Base-by-base conservation (phyloP, 2,329 filamentous ascomycete species). In the Beauveria sp. region DNA sequence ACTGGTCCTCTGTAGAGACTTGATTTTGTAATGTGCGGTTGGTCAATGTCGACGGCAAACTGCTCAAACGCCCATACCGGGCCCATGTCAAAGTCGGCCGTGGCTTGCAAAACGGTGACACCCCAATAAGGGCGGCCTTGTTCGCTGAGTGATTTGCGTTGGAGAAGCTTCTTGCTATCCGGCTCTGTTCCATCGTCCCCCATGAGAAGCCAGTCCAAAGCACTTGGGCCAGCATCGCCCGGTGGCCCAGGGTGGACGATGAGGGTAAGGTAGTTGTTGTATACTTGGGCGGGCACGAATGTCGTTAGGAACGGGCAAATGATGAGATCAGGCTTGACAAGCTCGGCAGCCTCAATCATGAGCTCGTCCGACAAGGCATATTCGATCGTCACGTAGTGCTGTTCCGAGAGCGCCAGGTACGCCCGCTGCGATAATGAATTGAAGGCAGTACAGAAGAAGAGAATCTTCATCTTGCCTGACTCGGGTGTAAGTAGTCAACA, bases 361-460 rank as follows among this genome's bases (percentile, higher is more conserved):
- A 67, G 63, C 20, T 66, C 62, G 16, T 69, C 65, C 1, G 70
- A 71, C 40, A 72, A 63, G 30, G 71, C 75, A 68, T 74, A 77
- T 62, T 77, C 75, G 61, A 77, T 70, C 4, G 73, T 73, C 62
- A 77, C 68, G 26, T 72, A 68, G 61, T 77, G 75, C 9, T 68
- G 67, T 42, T 68, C 64, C 2, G 71, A 71, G 20, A 77, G 65
- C 5, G 68, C 70, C 22, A 77, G 68, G 60, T 71, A 74, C 9
- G 76, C 67, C 24, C 72, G 70, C 64, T 77, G 75, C 6, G 75
- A 77, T 6, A 77, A 68, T 10, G 75, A 77, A 61, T 77, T 77
- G 67, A 77, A 74, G n/a, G 75, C 75, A 5, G 75, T 77, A 64
- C 75, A 77, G n/a, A 77, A 68, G 62, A 77, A 76, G 58, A 77